Evolutionary conservation across 2,329 filamentous ascomycete species (phyloP).

Genomic region (Xylaria hypoxylon): DNA sequence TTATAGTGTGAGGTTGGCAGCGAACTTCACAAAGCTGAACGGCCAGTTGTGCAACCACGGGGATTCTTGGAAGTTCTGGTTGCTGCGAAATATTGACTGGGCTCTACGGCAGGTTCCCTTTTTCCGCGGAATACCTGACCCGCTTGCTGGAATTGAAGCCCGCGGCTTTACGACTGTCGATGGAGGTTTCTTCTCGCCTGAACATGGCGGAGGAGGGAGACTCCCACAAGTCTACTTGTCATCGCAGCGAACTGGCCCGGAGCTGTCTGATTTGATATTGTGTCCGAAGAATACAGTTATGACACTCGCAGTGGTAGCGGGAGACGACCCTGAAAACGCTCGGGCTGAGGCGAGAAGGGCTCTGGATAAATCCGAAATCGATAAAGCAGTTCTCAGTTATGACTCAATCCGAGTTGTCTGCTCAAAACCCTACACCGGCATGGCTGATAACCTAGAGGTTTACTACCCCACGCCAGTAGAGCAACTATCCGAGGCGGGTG

Average conservation of each 20-base stretch:
- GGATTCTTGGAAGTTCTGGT: conserved; percentile 38
- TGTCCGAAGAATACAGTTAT: conserved; percentile 33
- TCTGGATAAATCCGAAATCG: conserved; percentile 23
- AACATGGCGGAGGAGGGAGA: conserved; percentile 40
- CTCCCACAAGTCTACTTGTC: conserved; percentile 45
- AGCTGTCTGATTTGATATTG: conserved; percentile 43
- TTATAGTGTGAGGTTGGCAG: conserved; percentile 40
- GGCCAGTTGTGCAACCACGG: conserved; percentile 45
- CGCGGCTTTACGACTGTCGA: conserved; percentile 37
- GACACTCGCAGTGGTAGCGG: conserved; percentile 38
- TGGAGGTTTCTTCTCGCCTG: conserved; percentile 40
- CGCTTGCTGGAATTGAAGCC: conserved; percentile 33
- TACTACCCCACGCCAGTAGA: conserved; percentile 38
- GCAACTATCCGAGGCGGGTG: conserved; percentile 16
- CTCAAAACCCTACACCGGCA: neutral
- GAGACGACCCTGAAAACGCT: conserved; percentile 1
- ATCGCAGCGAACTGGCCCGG: conserved; percentile 7
- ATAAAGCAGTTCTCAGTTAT: conserved; percentile 32
- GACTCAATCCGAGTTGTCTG: conserved; percentile 39
- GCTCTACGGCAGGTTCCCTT: conserved; percentile 33
- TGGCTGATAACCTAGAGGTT: conserved; percentile 18
- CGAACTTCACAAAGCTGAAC: conserved; percentile 40
- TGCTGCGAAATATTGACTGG: conserved; percentile 38
- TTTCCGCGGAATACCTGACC: conserved; percentile 28
- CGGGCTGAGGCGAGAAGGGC: conserved; percentile 34